phyloP scores from a whole-genome alignment of 192 early-diverging fungal genomes.

The Backusella tuberculispora region DNA sequence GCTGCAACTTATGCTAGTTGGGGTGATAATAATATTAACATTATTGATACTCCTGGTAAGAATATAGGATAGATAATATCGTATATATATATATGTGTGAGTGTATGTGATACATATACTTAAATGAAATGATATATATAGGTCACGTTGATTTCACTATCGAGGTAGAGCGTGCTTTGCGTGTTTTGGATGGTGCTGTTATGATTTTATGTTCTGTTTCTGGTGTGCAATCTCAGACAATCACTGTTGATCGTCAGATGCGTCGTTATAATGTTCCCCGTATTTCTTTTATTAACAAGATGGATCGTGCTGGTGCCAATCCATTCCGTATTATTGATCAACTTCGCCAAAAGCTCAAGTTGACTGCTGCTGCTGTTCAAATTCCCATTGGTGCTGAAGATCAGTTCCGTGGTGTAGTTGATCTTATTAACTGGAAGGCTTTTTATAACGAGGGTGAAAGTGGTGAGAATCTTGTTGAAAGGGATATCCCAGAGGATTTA shows the following conservation, averaged over 20 bases:
- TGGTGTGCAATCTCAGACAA: conserved; percentile 87
- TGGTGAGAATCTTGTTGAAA: conserved; percentile 79
- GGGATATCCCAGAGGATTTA: conserved; percentile 69
- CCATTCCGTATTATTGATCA: conserved; percentile 80
- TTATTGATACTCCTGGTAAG: conserved; percentile 88
- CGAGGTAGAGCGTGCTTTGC: conserved; percentile 85
- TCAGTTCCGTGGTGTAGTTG: conserved; percentile 88
- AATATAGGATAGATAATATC: not conserved
- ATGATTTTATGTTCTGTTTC: conserved; percentile 84
- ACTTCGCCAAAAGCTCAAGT: conserved; percentile 77
- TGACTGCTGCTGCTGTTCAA: conserved; percentile 79
- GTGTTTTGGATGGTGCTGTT: conserved; percentile 87
- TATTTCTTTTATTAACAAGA: conserved; percentile 90
- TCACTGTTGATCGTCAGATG: conserved; percentile 91
- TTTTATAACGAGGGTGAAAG: conserved; percentile 88
- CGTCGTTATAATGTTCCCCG: conserved; percentile 86
- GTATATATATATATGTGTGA: not conserved
- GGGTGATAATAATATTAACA: conserved; percentile 80
- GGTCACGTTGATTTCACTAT: conserved; percentile 92
- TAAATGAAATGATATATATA: conserved; percentile 22
- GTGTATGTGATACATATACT: not conserved
- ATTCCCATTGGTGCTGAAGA: conserved; percentile 89
- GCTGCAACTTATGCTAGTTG: conserved; percentile 87
- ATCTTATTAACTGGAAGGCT: conserved; percentile 86
- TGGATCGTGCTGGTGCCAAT: conserved; percentile 90